phyloP scores from a whole-genome alignment of 164 flowering plant species.

The Akebia trifoliata region DNA sequence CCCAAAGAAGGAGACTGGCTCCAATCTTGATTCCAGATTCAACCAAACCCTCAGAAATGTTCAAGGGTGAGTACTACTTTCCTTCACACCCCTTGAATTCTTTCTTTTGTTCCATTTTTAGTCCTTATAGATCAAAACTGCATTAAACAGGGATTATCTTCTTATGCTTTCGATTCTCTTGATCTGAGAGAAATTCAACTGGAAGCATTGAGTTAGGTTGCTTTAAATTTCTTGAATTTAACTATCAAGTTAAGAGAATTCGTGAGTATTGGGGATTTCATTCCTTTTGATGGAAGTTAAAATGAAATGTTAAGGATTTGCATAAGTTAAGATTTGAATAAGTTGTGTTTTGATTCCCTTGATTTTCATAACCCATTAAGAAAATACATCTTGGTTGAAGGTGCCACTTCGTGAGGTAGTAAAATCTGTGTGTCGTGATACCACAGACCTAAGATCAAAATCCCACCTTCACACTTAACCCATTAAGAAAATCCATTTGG shows the following conservation, averaged over 20 bases:
- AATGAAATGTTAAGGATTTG: neutral
- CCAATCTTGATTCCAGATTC: constrained; percentile 65
- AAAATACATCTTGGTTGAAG: neutral
- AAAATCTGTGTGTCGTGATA: too few species aligned
- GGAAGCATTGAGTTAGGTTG: constrained; percentile 3
- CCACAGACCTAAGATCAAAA: too few species aligned
- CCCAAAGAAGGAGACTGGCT: constrained; percentile 20
- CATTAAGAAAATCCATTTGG: too few species aligned
- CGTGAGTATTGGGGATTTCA: neutral
- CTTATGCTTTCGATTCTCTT: neutral
- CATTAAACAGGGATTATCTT: neutral
- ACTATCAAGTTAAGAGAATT: neutral
- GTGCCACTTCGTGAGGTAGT: too few species aligned
- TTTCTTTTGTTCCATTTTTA: neutral
- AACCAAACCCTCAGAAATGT: constrained; percentile 79
- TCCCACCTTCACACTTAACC: too few species aligned
- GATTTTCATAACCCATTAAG: neutral
- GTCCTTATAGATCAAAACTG: neutral
- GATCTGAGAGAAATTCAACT: neutral
- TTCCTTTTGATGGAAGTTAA: neutral
- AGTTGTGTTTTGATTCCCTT: neutral
- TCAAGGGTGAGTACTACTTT: constrained; percentile 49
- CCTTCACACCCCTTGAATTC: neutral
- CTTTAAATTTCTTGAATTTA: constrained; percentile 6
- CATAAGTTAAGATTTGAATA: neutral